Percentiles rank a stretch among this genome's conserved stretches.
phyloP scores from a whole-genome alignment of 2,329 filamentous ascomycete species.

The Cryphonectria nitschkei region DNA sequence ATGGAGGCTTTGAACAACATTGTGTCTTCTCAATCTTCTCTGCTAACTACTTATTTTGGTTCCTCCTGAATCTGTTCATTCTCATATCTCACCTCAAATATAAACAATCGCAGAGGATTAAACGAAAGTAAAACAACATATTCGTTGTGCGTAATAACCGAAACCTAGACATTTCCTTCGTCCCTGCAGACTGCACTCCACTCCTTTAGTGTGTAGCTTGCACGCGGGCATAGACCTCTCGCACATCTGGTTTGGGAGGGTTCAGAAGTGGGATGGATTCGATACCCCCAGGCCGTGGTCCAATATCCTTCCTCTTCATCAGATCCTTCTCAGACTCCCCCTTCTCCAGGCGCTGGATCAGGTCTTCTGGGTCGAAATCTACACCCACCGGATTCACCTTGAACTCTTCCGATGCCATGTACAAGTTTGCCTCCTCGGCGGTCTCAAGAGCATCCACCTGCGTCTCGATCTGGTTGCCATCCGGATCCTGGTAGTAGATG shows the following conservation, averaged over 20 bases:
- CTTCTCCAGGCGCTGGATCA: slow-evolving; percentile 11
- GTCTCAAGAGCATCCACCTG: slow-evolving; percentile 50
- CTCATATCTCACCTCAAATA: neutral
- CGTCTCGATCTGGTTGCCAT: slow-evolving; percentile 52
- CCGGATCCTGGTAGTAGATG: slow-evolving; percentile 54
- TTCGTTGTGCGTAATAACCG: neutral
- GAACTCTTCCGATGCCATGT: slow-evolving; percentile 44
- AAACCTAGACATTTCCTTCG: neutral
- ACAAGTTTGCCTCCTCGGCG: slow-evolving; percentile 41
- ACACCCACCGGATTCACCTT: slow-evolving; percentile 42
- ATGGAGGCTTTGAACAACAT: neutral
- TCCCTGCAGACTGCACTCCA: neutral
- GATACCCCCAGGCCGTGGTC: neutral
- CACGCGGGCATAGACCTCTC: neutral
- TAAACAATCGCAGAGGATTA: neutral
- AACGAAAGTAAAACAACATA: neutral
- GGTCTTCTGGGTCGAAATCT: slow-evolving; percentile 28
- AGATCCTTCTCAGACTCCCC: slow-evolving; percentile 8
- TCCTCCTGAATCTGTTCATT: neutral
- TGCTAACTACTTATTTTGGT: neutral
- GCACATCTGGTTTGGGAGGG: slow-evolving; percentile 12
- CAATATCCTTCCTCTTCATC: slow-evolving; percentile 12
- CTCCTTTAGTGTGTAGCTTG: neutral
- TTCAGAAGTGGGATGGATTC: neutral
- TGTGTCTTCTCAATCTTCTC: neutral